A percentile compares a stretch with the other conserved stretches of the same genome.
phyloP scores from a whole-genome alignment of 176 grass and related monocot species.

The Oropetium thomaeum region DNA sequence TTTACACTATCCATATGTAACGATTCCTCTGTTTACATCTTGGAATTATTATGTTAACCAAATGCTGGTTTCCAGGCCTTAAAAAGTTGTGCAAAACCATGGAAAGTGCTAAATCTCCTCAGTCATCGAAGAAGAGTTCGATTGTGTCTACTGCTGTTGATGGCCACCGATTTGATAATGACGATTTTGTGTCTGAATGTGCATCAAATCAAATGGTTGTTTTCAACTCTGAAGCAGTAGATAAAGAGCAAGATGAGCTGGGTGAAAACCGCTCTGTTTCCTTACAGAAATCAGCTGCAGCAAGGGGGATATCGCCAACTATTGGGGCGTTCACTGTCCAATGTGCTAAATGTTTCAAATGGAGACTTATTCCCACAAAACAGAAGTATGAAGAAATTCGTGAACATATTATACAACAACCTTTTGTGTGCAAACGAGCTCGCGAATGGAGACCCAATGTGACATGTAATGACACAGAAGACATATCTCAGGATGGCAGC shows the following conservation, averaged over 20 bases:
- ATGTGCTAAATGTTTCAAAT: constrained; percentile 93
- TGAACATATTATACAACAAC: constrained; percentile 70
- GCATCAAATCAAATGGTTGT: constrained; percentile 34
- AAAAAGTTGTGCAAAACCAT: constrained; percentile 22
- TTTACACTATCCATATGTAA: background rate
- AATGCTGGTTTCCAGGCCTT: constrained; percentile 33
- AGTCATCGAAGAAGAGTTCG: constrained; percentile 36
- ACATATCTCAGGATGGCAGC: constrained; percentile 96
- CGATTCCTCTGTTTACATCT: background rate
- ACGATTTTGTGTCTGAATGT: constrained; percentile 38
- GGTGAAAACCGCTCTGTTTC: constrained; percentile 39
- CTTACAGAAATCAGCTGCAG: constrained; percentile 25
- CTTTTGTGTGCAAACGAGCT: constrained; percentile 77
- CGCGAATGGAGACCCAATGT: constrained; percentile 76
- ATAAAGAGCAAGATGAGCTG: constrained; percentile 44
- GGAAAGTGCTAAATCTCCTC: constrained; percentile 48
- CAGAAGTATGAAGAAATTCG: constrained; percentile 92
- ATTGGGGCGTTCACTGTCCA: constrained; percentile 97
- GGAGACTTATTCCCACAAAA: constrained; percentile 96
- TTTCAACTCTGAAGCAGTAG: constrained; percentile 35
- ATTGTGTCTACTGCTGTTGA: constrained; percentile 23
- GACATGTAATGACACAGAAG: constrained; percentile 67
- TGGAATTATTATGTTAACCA: constrained; percentile 13
- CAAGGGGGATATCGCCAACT: constrained; percentile 45
- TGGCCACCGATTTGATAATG: constrained; percentile 27